Conservation (phyloP, 768 basidiomycete genomes). For the Podaxis rugospora region DNA sequence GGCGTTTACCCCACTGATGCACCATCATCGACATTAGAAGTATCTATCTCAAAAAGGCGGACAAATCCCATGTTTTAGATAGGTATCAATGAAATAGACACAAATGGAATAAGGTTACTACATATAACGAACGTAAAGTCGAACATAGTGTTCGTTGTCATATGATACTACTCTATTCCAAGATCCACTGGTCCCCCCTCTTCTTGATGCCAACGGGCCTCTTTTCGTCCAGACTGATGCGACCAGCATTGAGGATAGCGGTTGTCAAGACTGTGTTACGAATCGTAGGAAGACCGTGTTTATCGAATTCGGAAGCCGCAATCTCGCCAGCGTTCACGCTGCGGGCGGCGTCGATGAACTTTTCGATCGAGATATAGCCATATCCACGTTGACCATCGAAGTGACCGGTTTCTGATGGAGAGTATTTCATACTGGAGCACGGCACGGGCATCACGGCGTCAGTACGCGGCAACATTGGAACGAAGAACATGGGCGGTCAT, state of each 20-base stretch:
- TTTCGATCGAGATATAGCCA: constrained; percentile 88
- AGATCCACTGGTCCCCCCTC: constrained; percentile 57
- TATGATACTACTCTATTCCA: constrained; percentile 43
- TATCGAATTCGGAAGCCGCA: constrained; percentile 71
- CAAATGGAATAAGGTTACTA: constrained; percentile 10
- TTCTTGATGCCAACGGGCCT: constrained; percentile 75
- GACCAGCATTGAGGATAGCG: constrained; percentile 86
- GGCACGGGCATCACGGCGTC: background rate
- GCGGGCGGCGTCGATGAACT: constrained; percentile 82
- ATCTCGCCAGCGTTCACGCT: constrained; percentile 69
- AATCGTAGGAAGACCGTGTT: constrained; percentile 81
- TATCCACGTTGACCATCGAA: constrained; percentile 95
- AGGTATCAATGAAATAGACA: background rate
- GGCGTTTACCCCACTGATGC: constrained; percentile 1
- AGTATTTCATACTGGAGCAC: constrained; percentile 80
- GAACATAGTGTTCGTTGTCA: background rate
- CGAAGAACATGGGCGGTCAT: background rate
- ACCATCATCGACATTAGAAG: background rate
- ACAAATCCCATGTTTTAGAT: background rate
- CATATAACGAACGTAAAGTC: background rate
- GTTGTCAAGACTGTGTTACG: constrained; percentile 84
- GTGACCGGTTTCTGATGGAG: constrained; percentile 85
- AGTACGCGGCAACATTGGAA: background rate
- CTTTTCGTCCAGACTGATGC: constrained; percentile 88
- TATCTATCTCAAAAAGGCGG: background rate